Base-by-base conservation (phyloP, 148 eudicot genomes). In the Polygonum maritimum region DNA sequence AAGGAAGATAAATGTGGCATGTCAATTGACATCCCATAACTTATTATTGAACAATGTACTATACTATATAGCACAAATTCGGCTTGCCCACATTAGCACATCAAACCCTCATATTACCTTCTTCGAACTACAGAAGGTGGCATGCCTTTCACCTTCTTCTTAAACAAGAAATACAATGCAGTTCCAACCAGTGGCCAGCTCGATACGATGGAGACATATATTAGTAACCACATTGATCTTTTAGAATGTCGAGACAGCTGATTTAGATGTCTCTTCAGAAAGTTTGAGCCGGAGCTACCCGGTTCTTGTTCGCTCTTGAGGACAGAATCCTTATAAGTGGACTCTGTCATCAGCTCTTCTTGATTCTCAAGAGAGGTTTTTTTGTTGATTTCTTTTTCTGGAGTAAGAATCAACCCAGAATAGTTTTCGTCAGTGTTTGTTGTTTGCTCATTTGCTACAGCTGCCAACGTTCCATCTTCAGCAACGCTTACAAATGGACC, bases 221-320 rank as follows among this genome's bases (percentile, higher is more conserved):
- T 85, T 14, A 91, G 93, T 74, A 89, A 78, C 96, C 98, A 93
- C 60, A 89, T 83, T 41, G 89, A 91, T 48, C 77, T 88, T 80
- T 75, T 87, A 31, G 86, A 84, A 49, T 91, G 87, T 69, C 77
- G 89, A 60, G 84, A 88, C 57, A 91, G 87, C 79, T 89, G 86
- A 65, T 83, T 83, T 54, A 89, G 80, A 76, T 85, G 84, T 78
- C 85, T 85, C 79, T 75, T 79, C 49, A 84, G 75, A 80, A 55
- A 75, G 55, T 80, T 40, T 15, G 76, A 51, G 62, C 41, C 72
- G 41, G 79, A 67, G 49, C 62, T 78, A 62, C 74, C 48, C 14
- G 77, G 74, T 51, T 35, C 81, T 73, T 80, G 81, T 76, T 82
- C 77, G 2, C 73, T 78, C 48, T 78, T 45, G 58, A 52, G 77